Conservation (phyloP, 2,329 filamentous ascomycete genomes). For the Pleurostoma richardsiae region DNA sequence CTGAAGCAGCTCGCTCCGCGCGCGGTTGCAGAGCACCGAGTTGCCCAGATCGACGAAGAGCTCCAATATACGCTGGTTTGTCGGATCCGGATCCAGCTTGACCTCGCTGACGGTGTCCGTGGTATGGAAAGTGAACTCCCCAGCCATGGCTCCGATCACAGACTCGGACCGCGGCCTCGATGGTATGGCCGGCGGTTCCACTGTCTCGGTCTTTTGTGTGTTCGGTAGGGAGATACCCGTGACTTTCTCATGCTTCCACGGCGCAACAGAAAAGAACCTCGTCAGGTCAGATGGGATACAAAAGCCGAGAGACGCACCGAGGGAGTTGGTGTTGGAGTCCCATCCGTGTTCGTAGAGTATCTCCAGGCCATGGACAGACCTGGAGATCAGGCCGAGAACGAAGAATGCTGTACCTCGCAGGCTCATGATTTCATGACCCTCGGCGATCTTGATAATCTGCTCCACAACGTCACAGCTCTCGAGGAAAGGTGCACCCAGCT, state of each 20-base stretch:
- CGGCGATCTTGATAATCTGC: constrained; percentile 83
- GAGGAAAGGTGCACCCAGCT: constrained; percentile 88
- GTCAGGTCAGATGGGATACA: constrained; percentile 78
- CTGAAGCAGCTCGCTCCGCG: constrained; percentile 74
- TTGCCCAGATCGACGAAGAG: constrained; percentile 87
- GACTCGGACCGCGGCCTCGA: constrained; percentile 32
- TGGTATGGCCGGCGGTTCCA: constrained; percentile 34
- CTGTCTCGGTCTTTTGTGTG: constrained; percentile 47
- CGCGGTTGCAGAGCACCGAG: constrained; percentile 85
- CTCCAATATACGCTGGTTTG: constrained; percentile 74
- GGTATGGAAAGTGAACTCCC: not conserved
- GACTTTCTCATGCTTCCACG: constrained; percentile 49
- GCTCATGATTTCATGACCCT: constrained; percentile 83
- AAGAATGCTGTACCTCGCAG: constrained; percentile 95
- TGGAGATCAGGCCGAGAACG: constrained; percentile 85
- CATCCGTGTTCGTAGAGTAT: constrained; percentile 87
- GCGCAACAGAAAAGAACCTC: constrained; percentile 68
- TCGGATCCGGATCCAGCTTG: constrained; percentile 32
- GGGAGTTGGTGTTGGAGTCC: constrained; percentile 82
- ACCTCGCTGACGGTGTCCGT: constrained; percentile 19
- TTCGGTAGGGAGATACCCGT: constrained; percentile 42
- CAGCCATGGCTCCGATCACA: constrained; percentile 20
- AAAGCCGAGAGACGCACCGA: constrained; percentile 79
- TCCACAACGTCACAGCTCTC: constrained; percentile 86
- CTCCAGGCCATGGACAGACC: constrained; percentile 86